Base-by-base conservation (phyloP, 2,329 filamentous ascomycete species). In the Rosellinia necatrix region DNA sequence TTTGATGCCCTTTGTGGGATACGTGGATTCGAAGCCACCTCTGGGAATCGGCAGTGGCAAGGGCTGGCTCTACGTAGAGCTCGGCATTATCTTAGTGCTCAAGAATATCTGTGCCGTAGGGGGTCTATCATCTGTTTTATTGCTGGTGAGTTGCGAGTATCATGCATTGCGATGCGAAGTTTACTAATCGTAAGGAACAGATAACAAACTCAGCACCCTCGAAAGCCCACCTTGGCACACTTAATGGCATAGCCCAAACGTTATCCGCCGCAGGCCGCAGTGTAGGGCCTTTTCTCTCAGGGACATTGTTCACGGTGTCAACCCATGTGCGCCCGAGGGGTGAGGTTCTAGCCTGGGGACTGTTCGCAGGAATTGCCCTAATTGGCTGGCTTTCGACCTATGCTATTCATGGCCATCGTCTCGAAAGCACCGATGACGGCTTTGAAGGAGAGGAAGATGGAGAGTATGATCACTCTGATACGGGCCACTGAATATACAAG, bases 121-220 rank as follows among this genome's bases (percentile, higher is more conserved):
- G 6, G 93, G 93, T 0, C 72, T 99, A 57, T 96, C 92, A 2
- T 94, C 91, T 69, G 92, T 93, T 3, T 84, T 97, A 74, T 79
- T 96, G 13, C 75, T 99, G 72, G 91, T 94, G 78, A 73, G 86
- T 78, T 42, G 9, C 25, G 8, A 15, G 37, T 25, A 35, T 35
- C 12, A 6, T 30, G 3, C 24, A 34, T 22, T 17, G 17, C 12
- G 6, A 21, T 3, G 4, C 24, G 5, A 22, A 8, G n/a, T 17
- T 44, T 7, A 12, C 53, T 60, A 30, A 62, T 15, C 3, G 4
- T 34, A 50, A 24, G 4, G 3, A 51, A 30, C 19, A 64, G 90
- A 92, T 99, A 63, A 97, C 92, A 32, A 99, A 99, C 67, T 96
- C 90, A 1, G 91, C 92, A 0, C 90, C 92, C 0, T 91, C 92